Percentiles rank a stretch among this genome's conserved stretches.
phyloP scores from a whole-genome alignment of 2,329 filamentous ascomycete genomes.

The Aspergillus felis region DNA sequence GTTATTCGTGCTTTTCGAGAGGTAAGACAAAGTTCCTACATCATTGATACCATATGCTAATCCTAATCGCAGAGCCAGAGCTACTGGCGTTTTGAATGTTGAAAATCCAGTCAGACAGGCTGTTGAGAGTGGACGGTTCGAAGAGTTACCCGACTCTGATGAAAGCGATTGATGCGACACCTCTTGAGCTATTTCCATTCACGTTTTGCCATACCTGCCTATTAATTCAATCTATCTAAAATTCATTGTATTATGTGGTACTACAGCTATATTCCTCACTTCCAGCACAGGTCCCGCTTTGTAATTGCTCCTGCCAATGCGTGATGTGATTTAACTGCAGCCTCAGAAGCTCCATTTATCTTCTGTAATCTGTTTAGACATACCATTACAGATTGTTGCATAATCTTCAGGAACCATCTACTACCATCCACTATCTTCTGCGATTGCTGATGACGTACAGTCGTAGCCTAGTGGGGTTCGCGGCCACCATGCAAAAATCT shows the following conservation, averaged over 20 bases:
- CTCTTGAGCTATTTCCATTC: background rate
- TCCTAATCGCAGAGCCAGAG: slow-evolving; percentile 52
- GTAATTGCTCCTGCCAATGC: background rate
- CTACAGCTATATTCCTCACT: background rate
- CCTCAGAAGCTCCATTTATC: background rate
- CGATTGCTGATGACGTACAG: slow-evolving; percentile 15
- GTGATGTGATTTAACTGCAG: background rate
- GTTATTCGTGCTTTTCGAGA: slow-evolving; percentile 85
- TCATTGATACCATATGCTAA: slow-evolving; percentile 3
- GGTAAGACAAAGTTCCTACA: slow-evolving; percentile 45
- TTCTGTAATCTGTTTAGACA: background rate
- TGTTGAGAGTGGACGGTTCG: slow-evolving; percentile 64
- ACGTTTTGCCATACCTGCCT: background rate
- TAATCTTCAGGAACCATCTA: background rate
- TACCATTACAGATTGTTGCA: background rate
- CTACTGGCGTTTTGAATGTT: slow-evolving; percentile 71
- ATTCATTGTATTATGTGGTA: background rate
- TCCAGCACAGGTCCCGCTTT: background rate
- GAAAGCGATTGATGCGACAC: slow-evolving; percentile 28
- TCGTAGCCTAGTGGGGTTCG: slow-evolving; percentile 5
- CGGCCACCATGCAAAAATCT: slow-evolving; percentile 13
- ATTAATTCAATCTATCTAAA: background rate
- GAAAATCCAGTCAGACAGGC: slow-evolving; percentile 75
- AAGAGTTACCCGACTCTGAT: slow-evolving; percentile 60
- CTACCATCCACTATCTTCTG: background rate